These are phyloP conservation scores for Oldenlandia corymbosa DNA, from an alignment of 257 asterid genomes.

Conservation along the genomic window DNA sequence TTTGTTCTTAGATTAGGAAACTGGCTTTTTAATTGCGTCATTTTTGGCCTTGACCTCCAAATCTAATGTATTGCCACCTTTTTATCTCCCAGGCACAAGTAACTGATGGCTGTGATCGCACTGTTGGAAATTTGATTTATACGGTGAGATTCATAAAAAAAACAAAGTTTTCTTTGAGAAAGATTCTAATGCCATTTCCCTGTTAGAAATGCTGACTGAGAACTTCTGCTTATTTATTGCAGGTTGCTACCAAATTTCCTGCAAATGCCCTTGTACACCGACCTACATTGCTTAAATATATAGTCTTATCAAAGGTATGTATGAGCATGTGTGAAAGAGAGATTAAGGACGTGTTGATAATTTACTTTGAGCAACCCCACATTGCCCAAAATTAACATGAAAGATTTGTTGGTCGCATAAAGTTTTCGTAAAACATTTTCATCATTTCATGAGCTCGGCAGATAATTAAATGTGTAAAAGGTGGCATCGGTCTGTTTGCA, in stretches of 20 bases:
- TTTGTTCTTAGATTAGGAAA: not conserved
- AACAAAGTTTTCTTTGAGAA: too few relatives aligned
- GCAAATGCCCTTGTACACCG: constrained; percentile 80
- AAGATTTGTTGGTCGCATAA: not conserved
- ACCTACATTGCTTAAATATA: constrained; percentile 57
- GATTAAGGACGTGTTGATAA: too few relatives aligned
- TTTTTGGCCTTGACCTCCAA: not conserved
- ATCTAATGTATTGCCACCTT: not conserved
- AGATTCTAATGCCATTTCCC: too few relatives aligned
- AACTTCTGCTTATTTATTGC: constrained; percentile 5
- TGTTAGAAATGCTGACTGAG: not conserved
- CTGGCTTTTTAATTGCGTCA: too few relatives aligned
- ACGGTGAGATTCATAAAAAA: constrained; percentile 65
- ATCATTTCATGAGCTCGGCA: not conserved
- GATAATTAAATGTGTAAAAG: not conserved
- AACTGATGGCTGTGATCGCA: constrained; percentile 71
- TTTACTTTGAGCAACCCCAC: not conserved
- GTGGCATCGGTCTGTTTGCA: not conserved
- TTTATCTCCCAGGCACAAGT: constrained; percentile 61
- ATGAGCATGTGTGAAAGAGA: not conserved
- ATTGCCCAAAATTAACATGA: not conserved
- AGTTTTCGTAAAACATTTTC: not conserved
- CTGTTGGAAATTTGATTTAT: constrained; percentile 77
- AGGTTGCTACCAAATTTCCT: constrained; percentile 90
- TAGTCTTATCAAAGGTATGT: constrained; percentile 60